Percentiles rank a stretch among this genome's conserved stretches.
Conservation (phyloP, 495 filamentous ascomycete species). For the Patellaria atrata region DNA sequence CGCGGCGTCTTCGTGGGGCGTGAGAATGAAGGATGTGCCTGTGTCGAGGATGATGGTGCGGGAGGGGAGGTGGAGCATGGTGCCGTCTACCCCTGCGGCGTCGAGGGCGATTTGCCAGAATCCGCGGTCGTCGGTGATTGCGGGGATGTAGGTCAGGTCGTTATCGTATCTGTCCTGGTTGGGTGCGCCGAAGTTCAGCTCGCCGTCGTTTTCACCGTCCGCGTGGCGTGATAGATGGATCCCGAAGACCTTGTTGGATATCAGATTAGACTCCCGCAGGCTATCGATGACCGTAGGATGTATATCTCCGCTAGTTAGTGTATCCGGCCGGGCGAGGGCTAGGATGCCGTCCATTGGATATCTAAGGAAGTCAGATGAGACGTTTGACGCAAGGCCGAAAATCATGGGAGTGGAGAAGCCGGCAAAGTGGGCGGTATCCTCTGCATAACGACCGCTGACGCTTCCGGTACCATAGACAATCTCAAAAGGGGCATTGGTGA, state of each 20-base stretch:
- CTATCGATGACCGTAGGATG: constrained; percentile 49
- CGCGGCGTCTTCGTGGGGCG: constrained; percentile 48
- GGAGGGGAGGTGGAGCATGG: constrained; percentile 33
- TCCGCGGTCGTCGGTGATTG: constrained; percentile 24
- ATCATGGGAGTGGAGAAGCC: constrained; percentile 43
- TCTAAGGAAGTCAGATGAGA: constrained; percentile 50
- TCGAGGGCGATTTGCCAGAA: constrained; percentile 58
- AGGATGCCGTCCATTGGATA: constrained; percentile 85
- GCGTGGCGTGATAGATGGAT: constrained; percentile 48
- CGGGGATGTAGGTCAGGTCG: constrained; percentile 45
- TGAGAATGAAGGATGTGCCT: constrained; percentile 61
- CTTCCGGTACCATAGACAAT: constrained; percentile 60
- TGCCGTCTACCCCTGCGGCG: constrained; percentile 43
- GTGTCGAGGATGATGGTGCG: constrained; percentile 62
- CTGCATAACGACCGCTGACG: constrained; percentile 46
- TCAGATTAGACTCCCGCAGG: constrained; percentile 39
- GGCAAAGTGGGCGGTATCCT: constrained; percentile 50
- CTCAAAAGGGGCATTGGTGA: constrained; percentile 34
- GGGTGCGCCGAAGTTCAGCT: constrained; percentile 59
- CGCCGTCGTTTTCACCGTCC: constrained; percentile 54
- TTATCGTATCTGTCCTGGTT: constrained; percentile 53
- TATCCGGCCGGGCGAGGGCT: constrained; percentile 46
- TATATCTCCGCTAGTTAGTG: constrained; percentile 24
- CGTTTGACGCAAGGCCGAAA: constrained; percentile 55
- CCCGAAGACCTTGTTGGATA: constrained; percentile 51